These are phyloP conservation scores for Erythrobasidium hasegawianum DNA, from an alignment of 1,284 basidiomycete genomes.

Conservation along the genomic window DNA sequence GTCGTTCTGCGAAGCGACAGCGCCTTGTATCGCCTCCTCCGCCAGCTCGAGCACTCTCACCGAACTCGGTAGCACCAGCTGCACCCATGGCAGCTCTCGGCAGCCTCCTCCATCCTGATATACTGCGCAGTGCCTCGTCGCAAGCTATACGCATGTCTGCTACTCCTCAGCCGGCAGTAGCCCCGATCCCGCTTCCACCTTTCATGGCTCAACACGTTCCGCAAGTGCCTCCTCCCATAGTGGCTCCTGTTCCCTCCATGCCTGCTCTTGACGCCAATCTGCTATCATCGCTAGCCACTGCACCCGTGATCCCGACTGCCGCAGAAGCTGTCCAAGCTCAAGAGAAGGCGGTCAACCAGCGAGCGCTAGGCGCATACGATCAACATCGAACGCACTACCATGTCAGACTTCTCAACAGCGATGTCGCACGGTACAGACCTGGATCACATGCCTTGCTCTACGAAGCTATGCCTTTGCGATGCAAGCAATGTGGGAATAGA, in stretches of 20 bases:
- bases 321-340: conserved; percentile 1
- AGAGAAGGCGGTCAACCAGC: conserved; percentile 56
- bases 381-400: conserved; percentile 33
- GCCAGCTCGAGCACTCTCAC: conserved; percentile 41
- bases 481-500: conserved; percentile 89
- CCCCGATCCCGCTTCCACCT: not conserved
- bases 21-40: conserved; percentile 33
- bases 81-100: conserved; percentile 29
- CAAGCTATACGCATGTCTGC: conserved; percentile 8
- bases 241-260: not conserved
- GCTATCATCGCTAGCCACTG: not conserved
- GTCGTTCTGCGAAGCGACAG: conserved; percentile 16
- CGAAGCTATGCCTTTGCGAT: conserved; percentile 70
- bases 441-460: conserved; percentile 66
- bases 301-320: not conserved
- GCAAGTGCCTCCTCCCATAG: not conserved
- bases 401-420: conserved; percentile 37
- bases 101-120: conserved; percentile 23
- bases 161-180: conserved; percentile 21
- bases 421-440: conserved; percentile 59
- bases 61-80: conserved; percentile 1
- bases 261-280: not conserved
- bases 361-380: conserved; percentile 54
- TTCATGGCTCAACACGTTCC: not conserved
- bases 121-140: conserved; percentile 24